Evolutionary conservation across 768 basidiomycete genomes (phyloP), one percentile per base, ranked within the genome.

Genomic region (Termitomyces sp.): DNA sequence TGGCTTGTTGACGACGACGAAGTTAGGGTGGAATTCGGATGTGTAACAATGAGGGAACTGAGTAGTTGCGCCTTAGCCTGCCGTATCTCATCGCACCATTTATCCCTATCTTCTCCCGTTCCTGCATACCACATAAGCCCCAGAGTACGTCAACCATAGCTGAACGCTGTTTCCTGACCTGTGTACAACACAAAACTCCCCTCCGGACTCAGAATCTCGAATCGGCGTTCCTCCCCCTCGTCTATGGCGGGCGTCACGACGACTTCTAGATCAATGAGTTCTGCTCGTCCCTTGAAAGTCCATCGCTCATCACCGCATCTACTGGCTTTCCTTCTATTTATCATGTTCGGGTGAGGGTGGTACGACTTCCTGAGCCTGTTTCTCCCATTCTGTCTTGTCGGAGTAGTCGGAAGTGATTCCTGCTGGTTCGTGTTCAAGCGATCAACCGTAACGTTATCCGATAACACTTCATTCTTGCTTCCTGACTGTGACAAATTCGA

Each of bases 21-120:
- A 0, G 90, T 90, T 26, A 93, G 76, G 0, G 91, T 93, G 8
- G 90, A 90, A 67, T 92, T 84, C 5, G 90, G 88, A 63, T 88
- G 81, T 33, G 82, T 88, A 55, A 83, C 70, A 60, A 87, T 88
- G 30, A 92, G 74, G 0, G 86, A 83, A 22, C 80, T 75, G n/a
- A 93, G 78, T n/a, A 86, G 73, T 43, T 86, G 78, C 2, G 81
- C 74, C 67, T 92, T 92, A 40, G 91, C 84, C 55, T 78, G 76
- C 35, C 91, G 79, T 50, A 93, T 86, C 7, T 81, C 80, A 3
- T 74, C 70, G 2, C 81, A 77, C 91, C 91, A 94, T 40, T 79
- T 77, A 59, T 86, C 79, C 32, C 84, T 74, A 52, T 87, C 85
- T 14, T 74, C 73, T 60, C 81, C 79, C 26, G 75, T 79, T 8